phyloP scores from a whole-genome alignment of 805 yeast genomes.

The Millerozyma miso region DNA sequence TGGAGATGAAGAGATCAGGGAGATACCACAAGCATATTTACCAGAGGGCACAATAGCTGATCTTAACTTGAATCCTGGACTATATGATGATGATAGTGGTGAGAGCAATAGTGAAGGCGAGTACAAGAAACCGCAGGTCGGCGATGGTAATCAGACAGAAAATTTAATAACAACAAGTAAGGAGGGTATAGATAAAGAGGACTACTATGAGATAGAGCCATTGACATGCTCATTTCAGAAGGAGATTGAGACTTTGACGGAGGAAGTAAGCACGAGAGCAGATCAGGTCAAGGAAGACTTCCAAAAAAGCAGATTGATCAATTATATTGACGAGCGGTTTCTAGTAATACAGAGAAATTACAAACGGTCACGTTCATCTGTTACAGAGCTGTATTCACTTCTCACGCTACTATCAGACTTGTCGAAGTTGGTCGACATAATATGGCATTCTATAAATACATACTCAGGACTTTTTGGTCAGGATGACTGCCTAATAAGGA shows the following conservation, averaged over 20 bases:
- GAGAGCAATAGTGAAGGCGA: neutral
- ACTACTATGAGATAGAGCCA: constrained; percentile 5
- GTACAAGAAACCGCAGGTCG: constrained; percentile 1
- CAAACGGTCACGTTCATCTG: constrained; percentile 33
- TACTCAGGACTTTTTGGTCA: constrained; percentile 28
- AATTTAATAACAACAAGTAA: neutral
- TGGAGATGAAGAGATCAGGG: constrained; percentile 28
- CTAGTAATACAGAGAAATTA: constrained; percentile 31
- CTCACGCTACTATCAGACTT: constrained; percentile 23
- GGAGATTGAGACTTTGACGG: constrained; percentile 14
- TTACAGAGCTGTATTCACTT: constrained; percentile 19
- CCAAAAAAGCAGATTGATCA: constrained; percentile 36
- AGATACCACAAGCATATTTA: constrained; percentile 22
- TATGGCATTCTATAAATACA: constrained; percentile 30
- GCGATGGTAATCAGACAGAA: constrained; percentile 1
- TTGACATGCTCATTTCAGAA: constrained; percentile 29
- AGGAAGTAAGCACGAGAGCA: constrained; percentile 7
- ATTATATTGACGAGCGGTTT: constrained; percentile 32
- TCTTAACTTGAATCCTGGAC: constrained; percentile 38
- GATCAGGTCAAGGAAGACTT: neutral
- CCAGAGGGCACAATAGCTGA: constrained; percentile 16
- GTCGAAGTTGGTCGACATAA: constrained; percentile 19
- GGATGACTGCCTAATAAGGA: constrained; percentile 30
- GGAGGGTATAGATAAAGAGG: neutral
- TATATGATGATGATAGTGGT: constrained; percentile 24